Conservation (phyloP, 176 grass and related monocot species). For the Avena sativa region DNA sequence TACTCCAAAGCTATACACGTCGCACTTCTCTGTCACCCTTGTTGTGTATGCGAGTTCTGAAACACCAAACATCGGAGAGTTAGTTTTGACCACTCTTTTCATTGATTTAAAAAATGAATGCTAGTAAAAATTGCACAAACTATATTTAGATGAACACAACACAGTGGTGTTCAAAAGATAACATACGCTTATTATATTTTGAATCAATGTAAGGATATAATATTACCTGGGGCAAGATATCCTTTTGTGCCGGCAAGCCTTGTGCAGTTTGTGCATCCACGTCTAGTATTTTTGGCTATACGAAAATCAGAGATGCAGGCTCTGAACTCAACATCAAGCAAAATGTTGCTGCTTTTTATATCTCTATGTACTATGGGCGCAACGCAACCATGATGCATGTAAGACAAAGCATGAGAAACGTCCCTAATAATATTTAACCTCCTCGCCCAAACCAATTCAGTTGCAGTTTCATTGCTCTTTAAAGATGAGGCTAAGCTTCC, state of each 20-base stretch:
- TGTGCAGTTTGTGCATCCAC: background rate
- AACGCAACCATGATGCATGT: background rate
- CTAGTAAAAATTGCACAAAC: background rate
- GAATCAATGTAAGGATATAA: background rate
- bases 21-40: background rate
- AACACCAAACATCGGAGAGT: background rate
- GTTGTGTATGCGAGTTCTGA: background rate
- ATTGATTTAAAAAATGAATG: background rate
- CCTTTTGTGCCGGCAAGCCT: background rate
- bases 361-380: background rate
- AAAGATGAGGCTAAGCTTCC: background rate
- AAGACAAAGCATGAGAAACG: background rate
- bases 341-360: constrained; percentile 2
- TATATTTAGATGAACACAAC: background rate
- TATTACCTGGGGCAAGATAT: background rate
- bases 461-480: background rate
- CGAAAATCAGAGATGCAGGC: background rate
- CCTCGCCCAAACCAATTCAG: background rate
- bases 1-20: background rate
- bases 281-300: background rate
- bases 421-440: background rate
- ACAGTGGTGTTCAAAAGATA: no score
- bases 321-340: background rate
- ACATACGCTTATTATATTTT: no score
- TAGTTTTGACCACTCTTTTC: background rate